Conservation (phyloP, 805 yeast species). For the Blastobotrys chiropterorum region DNA sequence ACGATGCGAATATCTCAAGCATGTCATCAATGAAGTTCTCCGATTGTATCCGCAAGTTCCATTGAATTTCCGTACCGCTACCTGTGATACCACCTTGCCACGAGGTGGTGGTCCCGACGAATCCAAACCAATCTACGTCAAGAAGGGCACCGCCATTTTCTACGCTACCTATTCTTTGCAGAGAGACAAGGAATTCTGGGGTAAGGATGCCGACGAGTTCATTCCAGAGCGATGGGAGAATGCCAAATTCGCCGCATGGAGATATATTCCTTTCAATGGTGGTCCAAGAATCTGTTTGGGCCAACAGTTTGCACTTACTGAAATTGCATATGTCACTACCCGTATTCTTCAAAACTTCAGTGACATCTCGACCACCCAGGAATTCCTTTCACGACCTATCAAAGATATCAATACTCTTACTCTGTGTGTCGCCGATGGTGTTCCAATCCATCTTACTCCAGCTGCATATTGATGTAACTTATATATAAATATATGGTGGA, state of each 20-base stretch:
- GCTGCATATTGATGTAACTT: not conserved
- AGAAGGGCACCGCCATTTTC: constrained; percentile 35
- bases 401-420: constrained; percentile 28
- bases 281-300: constrained; percentile 53
- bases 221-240: constrained; percentile 44
- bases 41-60: constrained; percentile 45
- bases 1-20: constrained; percentile 41
- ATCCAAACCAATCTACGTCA: constrained; percentile 31
- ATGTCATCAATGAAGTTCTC: constrained; percentile 42
- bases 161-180: constrained; percentile 39
- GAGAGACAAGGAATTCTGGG: constrained; percentile 34
- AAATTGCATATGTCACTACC: constrained; percentile 41
- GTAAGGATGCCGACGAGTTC: constrained; percentile 37
- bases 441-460: constrained; percentile 12
- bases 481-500: not conserved
- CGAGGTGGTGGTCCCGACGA: constrained; percentile 42
- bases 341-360: constrained; percentile 32
- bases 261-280: constrained; percentile 48
- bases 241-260: constrained; percentile 36
- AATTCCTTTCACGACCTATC: constrained; percentile 31
- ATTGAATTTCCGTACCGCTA: constrained; percentile 37
- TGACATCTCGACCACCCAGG: constrained; percentile 9
- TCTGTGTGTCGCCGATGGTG: constrained; percentile 16
- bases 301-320: constrained; percentile 51
- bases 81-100: constrained; percentile 41